Conservation (phyloP, 129 eudicot species). For the Ambrosia trifida region DNA sequence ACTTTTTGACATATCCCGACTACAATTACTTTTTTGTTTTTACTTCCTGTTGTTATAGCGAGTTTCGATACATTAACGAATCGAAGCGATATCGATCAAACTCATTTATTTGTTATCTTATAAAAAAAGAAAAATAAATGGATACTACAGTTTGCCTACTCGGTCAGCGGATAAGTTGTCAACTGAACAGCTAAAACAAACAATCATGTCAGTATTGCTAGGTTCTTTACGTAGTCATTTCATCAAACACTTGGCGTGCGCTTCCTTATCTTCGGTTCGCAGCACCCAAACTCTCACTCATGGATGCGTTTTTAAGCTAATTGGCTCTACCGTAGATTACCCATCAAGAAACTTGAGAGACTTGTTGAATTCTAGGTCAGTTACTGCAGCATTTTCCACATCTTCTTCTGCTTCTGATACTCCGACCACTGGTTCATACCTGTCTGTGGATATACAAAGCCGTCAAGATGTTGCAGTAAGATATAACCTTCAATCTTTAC, state of each 20-base stretch:
- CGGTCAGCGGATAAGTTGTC: not conserved
- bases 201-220: slow-evolving; percentile 23
- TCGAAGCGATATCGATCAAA: too few relatives aligned
- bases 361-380: slow-evolving; percentile 16
- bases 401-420: slow-evolving; percentile 29
- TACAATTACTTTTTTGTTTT: too few relatives aligned
- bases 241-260: slow-evolving; percentile 67
- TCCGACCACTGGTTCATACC: slow-evolving; percentile 43
- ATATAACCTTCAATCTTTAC: not conserved
- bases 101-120: too few relatives aligned
- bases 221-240: slow-evolving; percentile 56
- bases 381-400: slow-evolving; percentile 43
- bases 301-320: not conserved
- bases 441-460: slow-evolving; percentile 61
- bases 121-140: too few relatives aligned
- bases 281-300: slow-evolving; percentile 11
- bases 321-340: slow-evolving; percentile 16
- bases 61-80: too few relatives aligned
- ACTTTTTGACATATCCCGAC: too few relatives aligned
- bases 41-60: too few relatives aligned
- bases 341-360: slow-evolving; percentile 15
- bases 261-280: slow-evolving; percentile 27
- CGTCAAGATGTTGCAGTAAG: slow-evolving; percentile 65
- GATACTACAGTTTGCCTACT: not conserved
- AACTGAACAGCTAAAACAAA: too few relatives aligned